Evolutionary conservation across 2,329 filamentous ascomycete genomes (phyloP), one percentile per base, ranked within the genome.

Genomic region (Trichoderma sp.): DNA sequence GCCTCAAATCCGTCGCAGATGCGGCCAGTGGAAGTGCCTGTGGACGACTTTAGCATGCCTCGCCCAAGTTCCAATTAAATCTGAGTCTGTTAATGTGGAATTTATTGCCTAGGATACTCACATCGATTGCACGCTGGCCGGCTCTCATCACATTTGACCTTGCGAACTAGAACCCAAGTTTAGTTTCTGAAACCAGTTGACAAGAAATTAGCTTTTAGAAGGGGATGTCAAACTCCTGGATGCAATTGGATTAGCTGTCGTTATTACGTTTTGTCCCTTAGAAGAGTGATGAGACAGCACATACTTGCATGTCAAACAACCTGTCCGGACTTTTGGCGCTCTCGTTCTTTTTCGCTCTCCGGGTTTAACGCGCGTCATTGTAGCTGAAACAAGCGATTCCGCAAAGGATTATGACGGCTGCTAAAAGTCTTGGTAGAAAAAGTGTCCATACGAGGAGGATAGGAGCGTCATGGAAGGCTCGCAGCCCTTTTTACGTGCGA

Each of bases 131-230:
- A 58, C 3, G 21, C 33, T 4, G 57, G 57, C 11, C 57, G 57
- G 57, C 21, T 10, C 35, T 59, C 57, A 16, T 59, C 57, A 4
- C 57, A 59, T 21, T 59, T 59, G 57, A 59, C 33, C 29, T 35
- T 59, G 19, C 57, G 57, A 59, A 59, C 57, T 59, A 40, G 37
- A 27, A 40, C 13, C 24, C 24, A 37, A 59, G 33, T 40, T 59
- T 27, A 59, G 57, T 59, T 19, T 40, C 16, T 2, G 37, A 2
- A 19, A 7, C 14, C 16, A 40, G 37, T 16, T 19, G 14, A 6
- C 2, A 40, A 40, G 14, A 19, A 5, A 2, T 19, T 14, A 7
- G 5, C 37, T 16, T 16, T 14, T 6, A 19, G 16, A 43, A 47
- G 7, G n/a, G n/a, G 19, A 21, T 35, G 43, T 10, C 43, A 11